Base-by-base conservation (phyloP, 2,329 filamentous ascomycete species). In the Aspergillus cejpii region DNA sequence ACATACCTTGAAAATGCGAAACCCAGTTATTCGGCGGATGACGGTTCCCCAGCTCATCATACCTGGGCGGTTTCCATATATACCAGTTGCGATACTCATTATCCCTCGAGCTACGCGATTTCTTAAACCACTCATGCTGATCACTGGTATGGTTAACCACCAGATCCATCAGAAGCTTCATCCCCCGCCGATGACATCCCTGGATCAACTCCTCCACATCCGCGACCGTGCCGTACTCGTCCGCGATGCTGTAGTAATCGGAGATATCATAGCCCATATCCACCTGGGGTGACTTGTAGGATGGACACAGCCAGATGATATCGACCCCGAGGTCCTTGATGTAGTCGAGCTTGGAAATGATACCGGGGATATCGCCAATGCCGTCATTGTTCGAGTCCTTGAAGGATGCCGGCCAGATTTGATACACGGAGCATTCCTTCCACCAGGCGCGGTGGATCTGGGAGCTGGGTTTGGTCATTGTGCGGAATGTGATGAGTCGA, bases 91-190 rank as follows among this genome's bases (percentile, higher is more conserved):
- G 72, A 58, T 85, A 85, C 7, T 80, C 73, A 56, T 73, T 83
- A 51, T 77, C 71, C 45, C 74, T 79, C 31, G 77, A 80, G 27
- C 75, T 76, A 40, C 79, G 71, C 2, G 80, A 84, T 57, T 85
- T 76, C 38, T 78, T 72, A 65, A 87, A 87, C 84, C 84, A 89
- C 3, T 74, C 72, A 55, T 87, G 82, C 60, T 85, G 74, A 51
- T 84, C 78, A 2, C 80, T 84, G 0, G 84, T 88, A 60, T 91
- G 85, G 53, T 89, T 91, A 49, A 89, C 76, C 1, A 90, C 85
- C 2, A 90, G 71, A 58, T 90, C 85, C 47, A 89, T 75, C 45
- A 90, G 80, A 8, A 89, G 66, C 52, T 78, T 80, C 77, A 89
- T 85, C 2, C 76, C 80, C 3, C 81, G 74, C 12, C 73, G 64